Conservation (phyloP, 2,329 filamentous ascomycete species). For the Ilyonectria robusta region DNA sequence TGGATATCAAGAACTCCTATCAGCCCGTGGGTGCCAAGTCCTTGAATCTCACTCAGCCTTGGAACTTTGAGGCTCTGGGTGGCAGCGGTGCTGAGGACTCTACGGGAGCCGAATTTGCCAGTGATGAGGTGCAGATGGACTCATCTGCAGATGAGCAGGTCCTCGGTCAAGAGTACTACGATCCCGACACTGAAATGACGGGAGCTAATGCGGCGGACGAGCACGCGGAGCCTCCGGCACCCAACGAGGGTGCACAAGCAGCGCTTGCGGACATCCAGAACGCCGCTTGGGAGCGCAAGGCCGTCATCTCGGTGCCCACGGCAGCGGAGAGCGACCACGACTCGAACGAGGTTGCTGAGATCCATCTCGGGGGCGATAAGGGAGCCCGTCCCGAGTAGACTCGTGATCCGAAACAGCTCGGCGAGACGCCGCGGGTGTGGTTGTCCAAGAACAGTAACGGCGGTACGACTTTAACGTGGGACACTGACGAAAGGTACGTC, state of each 20-base stretch:
- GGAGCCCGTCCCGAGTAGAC: constrained; percentile 42
- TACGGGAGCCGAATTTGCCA: constrained; percentile 56
- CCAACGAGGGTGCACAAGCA: constrained; percentile 31
- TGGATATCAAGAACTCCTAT: constrained; percentile 56
- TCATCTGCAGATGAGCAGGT: constrained; percentile 56
- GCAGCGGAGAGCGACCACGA: constrained; percentile 52
- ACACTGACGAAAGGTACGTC: constrained; percentile 13
- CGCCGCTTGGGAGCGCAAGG: constrained; percentile 53
- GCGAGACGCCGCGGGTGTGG: constrained; percentile 28
- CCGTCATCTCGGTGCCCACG: constrained; percentile 58
- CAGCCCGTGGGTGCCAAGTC: constrained; percentile 48
- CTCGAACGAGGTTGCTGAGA: constrained; percentile 65
- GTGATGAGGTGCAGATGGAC: constrained; percentile 61
- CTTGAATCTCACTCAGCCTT: constrained; percentile 55
- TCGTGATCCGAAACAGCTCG: constrained; percentile 24
- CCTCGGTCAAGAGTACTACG: constrained; percentile 40
- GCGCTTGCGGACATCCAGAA: constrained; percentile 50
- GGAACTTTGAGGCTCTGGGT: constrained; percentile 62
- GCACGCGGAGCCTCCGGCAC: constrained; percentile 32
- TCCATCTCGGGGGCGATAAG: constrained; percentile 62
- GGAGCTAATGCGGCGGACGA: constrained; percentile 33
- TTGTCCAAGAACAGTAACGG: constrained; percentile 11
- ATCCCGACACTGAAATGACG: constrained; percentile 52
- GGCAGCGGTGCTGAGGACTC: constrained; percentile 50
- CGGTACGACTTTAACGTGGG: constrained; percentile 11